Base-by-base conservation (phyloP, 352 stramenopile species). In the Globisporangium yorkense region DNA sequence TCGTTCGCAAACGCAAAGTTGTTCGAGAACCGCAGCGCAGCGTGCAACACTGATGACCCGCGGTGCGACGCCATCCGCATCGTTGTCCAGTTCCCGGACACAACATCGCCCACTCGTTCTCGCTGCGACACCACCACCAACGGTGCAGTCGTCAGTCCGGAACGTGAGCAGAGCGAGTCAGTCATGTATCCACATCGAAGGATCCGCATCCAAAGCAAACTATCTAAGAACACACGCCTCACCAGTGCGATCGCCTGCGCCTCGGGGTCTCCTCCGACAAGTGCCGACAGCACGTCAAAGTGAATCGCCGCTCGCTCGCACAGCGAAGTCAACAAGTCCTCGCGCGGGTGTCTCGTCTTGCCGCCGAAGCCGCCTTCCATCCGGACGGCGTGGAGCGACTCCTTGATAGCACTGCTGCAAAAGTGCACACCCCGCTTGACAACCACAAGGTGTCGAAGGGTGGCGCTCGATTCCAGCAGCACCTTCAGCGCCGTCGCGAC, bases 81-180 rank as follows among this genome's bases (percentile, higher is more conserved):
- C 20, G 74, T 54, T 24, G 52, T 80, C 80, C 80, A 90, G 53
- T 90, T 87, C 7, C 61, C 59, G 6, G 80, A 13, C 21, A 90
- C 50, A 2, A 77, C 57, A 20, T 37, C 45, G 0, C 73, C 63
- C 20, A 87, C 65, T 7, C 63, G 60, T 16, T 84, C 73, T 21
- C 57, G 57, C 72, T 81, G 55, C n/a, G 54, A 20, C 9, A 37
- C 1, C n/a, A 3, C 13, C n/a, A 52, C 1, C 24, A 27, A 27
- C 24, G 1, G 24, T 27, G 24, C 24, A 44, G 6, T 10, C 10
- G 40, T 46, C 40, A 18, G 7, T 9, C 10, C 33, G 33, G 39
- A 43, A 35, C 12, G 31, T 24, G 47, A 31, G 39, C 33, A 37
- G 33, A 16, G 24, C 24, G 47, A 20, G 40, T 46, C 6, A 21